Base-by-base conservation (phyloP, 495 filamentous ascomycete species). In the Penicillium lagena region DNA sequence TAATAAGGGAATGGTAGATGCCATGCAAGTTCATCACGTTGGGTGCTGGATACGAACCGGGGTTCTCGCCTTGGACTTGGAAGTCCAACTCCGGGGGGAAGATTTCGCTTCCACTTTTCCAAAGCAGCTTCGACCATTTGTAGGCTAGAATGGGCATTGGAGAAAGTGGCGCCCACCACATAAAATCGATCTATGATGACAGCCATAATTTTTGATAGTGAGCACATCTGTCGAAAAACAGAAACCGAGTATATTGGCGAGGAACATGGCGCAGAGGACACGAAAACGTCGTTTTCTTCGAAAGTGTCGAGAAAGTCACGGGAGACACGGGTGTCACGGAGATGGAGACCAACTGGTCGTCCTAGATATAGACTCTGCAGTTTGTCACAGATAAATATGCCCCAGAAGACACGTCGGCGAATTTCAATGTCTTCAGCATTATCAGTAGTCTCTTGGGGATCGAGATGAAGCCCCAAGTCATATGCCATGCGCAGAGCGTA, bases 331-430 rank as follows among this genome's bases (percentile, higher is more conserved):
- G 49, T 37, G 29, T 68, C 62, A 2, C 30, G 32, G 0, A 52
- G 37, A 14, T 47, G 47, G 7, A 68, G 40, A 10, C 41, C 37
- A 10, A 36, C 37, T 1, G 62, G 65, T 1, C 63, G 49, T 0
- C 63, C 65, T 8, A 62, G 52, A 14, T 69, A 66, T 5, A 71
- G 49, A 14, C 45, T 51, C 43, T 71, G 67, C 7, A 64, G 34
- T 33, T 64, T 66, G 28, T 71, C 67, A 11, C 46, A 46, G 9
- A 69, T 52, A 40, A 66, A 67, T 1, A 66, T 66, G 7, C 62
- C 64, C 67, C 67, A 71, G 46, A 63, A 69, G 0, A 71, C 50
- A 4, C 64, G 63, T 11, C 56, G 52, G 12, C 67, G 61, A 9
- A 64, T 60, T 39, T 69, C 63, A 9, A 62, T 49, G n/a, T 65